These are phyloP conservation scores for Parietaria judaica DNA, from an alignment of 306 rosid genomes.

Conservation along the genomic window DNA sequence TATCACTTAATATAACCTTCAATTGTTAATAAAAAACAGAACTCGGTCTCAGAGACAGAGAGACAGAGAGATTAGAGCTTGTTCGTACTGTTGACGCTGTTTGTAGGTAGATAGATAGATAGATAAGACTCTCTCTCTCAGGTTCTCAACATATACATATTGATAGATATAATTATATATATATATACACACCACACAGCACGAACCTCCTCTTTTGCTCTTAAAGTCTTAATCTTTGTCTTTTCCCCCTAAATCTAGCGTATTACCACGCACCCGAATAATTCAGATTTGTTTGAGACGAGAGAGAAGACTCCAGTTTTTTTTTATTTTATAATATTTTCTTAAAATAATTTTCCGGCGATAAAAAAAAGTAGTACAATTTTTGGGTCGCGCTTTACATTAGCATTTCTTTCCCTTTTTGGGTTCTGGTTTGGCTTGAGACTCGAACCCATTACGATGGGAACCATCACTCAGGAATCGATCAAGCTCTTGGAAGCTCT, in stretches of 20 bases:
- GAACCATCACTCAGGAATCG: conserved; percentile 63
- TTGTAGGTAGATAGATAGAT: background rate
- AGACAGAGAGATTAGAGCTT: background rate
- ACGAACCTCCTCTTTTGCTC: background rate
- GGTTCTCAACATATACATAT: background rate
- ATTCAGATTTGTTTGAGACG: background rate
- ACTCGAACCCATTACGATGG: conserved; percentile 31
- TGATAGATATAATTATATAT: no score
- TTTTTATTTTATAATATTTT: background rate
- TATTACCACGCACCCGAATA: background rate
- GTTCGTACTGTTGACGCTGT: background rate
- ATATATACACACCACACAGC: background rate
- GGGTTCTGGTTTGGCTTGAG: background rate
- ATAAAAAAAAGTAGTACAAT: background rate
- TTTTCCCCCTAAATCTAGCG: conserved; percentile 6
- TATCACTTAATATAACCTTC: no score
- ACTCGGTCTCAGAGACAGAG: no score
- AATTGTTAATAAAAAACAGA: background rate
- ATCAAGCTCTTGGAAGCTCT: conserved; percentile 49
- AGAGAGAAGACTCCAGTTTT: background rate
- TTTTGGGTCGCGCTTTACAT: background rate
- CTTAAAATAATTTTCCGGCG: no score
- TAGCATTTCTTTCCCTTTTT: background rate
- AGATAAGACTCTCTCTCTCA: background rate
- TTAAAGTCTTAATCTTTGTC: background rate